Evolutionary conservation across 108 stramenopile species (phyloP).

Genomic region (Epithemia pelagica): DNA sequence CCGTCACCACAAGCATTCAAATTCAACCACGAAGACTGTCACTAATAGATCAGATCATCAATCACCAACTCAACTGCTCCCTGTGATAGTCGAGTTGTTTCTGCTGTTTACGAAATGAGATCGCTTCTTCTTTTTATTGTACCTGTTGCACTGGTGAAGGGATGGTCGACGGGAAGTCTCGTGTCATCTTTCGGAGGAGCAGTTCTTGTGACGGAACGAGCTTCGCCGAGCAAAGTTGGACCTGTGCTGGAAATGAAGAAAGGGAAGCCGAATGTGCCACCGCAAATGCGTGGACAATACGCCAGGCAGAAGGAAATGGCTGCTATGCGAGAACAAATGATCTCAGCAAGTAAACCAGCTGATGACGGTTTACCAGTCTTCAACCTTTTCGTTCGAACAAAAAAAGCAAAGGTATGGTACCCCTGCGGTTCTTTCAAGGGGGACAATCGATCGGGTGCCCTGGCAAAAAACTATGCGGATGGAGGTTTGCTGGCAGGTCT

Average conservation of each 20-base stretch:
- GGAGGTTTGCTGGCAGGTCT: slow-evolving; percentile 53
- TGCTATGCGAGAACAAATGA: slow-evolving; percentile 59
- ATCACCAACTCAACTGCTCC: too few relatives aligned
- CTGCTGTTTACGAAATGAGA: too few relatives aligned
- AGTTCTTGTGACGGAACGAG: slow-evolving; percentile 14
- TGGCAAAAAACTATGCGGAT: slow-evolving; percentile 47
- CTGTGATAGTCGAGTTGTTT: too few relatives aligned
- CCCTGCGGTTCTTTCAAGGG: slow-evolving; percentile 88
- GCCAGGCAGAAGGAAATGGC: slow-evolving; percentile 58
- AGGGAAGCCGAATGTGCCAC: slow-evolving; percentile 71
- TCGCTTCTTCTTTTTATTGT: not conserved
- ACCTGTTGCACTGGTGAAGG: slow-evolving; percentile 3
- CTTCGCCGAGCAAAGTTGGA: not conserved
- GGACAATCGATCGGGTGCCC: slow-evolving; percentile 71
- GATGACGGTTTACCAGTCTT: slow-evolving; percentile 79
- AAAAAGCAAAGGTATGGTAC: slow-evolving; percentile 79
- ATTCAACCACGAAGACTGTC: too few relatives aligned
- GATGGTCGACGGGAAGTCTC: not conserved
- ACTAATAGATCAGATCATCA: too few relatives aligned
- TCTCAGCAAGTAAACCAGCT: slow-evolving; percentile 50
- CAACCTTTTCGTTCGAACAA: slow-evolving; percentile 73
- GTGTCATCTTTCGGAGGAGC: slow-evolving; percentile 21
- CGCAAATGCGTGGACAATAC: slow-evolving; percentile 71
- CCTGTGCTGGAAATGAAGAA: slow-evolving; percentile 61
- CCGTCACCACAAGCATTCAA: too few relatives aligned